phyloP scores from a whole-genome alignment of 2,329 filamentous ascomycete genomes.

The Didymosphaeria variabile region DNA sequence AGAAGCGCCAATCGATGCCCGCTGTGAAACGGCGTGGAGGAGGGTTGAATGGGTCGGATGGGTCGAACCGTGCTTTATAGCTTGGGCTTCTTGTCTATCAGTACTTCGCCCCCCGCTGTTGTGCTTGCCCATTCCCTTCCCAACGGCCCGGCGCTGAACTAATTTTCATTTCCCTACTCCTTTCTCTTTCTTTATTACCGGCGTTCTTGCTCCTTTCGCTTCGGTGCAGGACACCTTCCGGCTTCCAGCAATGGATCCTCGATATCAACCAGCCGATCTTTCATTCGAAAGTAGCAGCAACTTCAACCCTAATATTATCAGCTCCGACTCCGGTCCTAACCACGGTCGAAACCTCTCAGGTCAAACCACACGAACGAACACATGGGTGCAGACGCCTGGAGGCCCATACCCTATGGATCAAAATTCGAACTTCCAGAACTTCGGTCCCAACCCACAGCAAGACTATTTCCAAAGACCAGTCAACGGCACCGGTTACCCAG shows the following conservation, averaged over 20 bases:
- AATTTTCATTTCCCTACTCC: constrained; percentile 22
- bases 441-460: constrained; percentile 16
- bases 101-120: constrained; percentile 31
- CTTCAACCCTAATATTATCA: constrained; percentile 34
- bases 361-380: constrained; percentile 39
- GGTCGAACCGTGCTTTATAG: constrained; percentile 24
- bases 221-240: constrained; percentile 44
- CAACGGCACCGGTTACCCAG: constrained; percentile 36
- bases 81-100: constrained; percentile 34
- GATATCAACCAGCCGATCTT: constrained; percentile 38
- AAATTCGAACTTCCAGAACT: not conserved
- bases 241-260: constrained; percentile 41
- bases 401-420: constrained; percentile 25
- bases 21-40: constrained; percentile 41
- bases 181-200: constrained; percentile 26
- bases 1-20: constrained; percentile 31
- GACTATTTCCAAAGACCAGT: constrained; percentile 34
- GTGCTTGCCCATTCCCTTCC: constrained; percentile 27
- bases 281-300: constrained; percentile 33
- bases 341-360: constrained; percentile 23
- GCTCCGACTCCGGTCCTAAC: constrained; percentile 5
- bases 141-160: constrained; percentile 37
- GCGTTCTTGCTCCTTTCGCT: constrained; percentile 29
- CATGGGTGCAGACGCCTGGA: constrained; percentile 40
- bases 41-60: constrained; percentile 15